These are phyloP conservation scores for Aspergillus oerlinghausenensis DNA, from an alignment of 2,329 filamentous ascomycete species.

Conservation along the genomic window DNA sequence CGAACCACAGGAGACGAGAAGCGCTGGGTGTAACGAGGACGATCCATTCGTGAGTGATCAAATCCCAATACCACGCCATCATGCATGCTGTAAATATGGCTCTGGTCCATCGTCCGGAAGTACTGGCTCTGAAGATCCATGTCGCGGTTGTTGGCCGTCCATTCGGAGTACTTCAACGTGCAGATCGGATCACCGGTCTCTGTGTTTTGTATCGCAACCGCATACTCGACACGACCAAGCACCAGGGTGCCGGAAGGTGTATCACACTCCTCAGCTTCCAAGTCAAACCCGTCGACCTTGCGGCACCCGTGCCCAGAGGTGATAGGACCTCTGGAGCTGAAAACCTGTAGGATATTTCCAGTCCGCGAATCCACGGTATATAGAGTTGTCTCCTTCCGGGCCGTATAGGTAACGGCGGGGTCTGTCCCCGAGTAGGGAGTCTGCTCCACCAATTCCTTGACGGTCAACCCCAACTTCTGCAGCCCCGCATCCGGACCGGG, in stretches of 20 bases:
- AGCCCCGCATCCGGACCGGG: constrained; percentile 53
- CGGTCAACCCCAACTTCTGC: constrained; percentile 46
- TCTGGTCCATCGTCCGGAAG: constrained; percentile 71
- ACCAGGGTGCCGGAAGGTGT: constrained; percentile 70
- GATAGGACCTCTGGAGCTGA: constrained; percentile 68
- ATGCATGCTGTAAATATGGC: constrained; percentile 81
- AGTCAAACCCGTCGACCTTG: constrained; percentile 58
- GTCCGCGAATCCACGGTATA: constrained; percentile 85
- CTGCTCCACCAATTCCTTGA: constrained; percentile 80
- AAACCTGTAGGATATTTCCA: constrained; percentile 76
- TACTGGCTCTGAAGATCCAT: constrained; percentile 83
- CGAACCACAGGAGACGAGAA: constrained; percentile 75
- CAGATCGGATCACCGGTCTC: constrained; percentile 72
- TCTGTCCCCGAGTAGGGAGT: constrained; percentile 71
- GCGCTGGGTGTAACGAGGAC: constrained; percentile 61
- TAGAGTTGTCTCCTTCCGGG: constrained; percentile 83
- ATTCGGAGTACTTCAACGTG: constrained; percentile 88
- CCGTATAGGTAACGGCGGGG: constrained; percentile 79
- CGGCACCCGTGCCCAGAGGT: constrained; percentile 72
- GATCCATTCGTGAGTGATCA: constrained; percentile 57
- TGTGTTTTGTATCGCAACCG: constrained; percentile 73
- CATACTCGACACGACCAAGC: constrained; percentile 84
- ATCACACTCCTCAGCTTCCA: constrained; percentile 69
- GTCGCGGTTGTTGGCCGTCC: constrained; percentile 89
- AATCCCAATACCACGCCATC: constrained; percentile 81